phyloP scores from a whole-genome alignment of 1,284 basidiomycete genomes.

The Singerocomus inundabilis region DNA sequence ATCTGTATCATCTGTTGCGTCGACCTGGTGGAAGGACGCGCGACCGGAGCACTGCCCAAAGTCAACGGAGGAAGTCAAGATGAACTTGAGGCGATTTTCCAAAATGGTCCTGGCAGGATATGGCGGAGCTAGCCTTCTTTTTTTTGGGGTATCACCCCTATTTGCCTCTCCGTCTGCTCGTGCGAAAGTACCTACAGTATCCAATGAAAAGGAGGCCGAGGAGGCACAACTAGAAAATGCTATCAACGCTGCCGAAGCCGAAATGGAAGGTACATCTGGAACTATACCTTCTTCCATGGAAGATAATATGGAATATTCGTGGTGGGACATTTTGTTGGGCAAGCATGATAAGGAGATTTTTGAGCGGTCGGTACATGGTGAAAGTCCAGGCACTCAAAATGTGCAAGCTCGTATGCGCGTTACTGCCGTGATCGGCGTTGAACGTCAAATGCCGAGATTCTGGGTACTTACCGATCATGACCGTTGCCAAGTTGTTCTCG shows the following conservation, averaged over 20 bases:
- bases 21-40: conserved; percentile 25
- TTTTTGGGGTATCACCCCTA: conserved; percentile 68
- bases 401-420: conserved; percentile 41
- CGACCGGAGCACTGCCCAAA: conserved; percentile 32
- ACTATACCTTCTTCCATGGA: conserved; percentile 20
- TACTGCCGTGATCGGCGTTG: conserved; percentile 60
- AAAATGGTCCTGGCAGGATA: conserved; percentile 80
- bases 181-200: conserved; percentile 27
- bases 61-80: conserved; percentile 56
- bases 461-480: conserved; percentile 80
- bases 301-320: conserved; percentile 50
- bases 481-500: conserved; percentile 68
- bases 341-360: conserved; percentile 79
- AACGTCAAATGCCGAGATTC: conserved; percentile 73
- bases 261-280: conserved; percentile 49
- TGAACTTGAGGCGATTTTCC: conserved; percentile 67
- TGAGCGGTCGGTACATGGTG: conserved; percentile 49
- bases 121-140: conserved; percentile 72
- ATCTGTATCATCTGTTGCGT: conserved; percentile 33
- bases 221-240: conserved; percentile 61
- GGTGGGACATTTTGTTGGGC: conserved; percentile 78
- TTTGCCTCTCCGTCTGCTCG: conserved; percentile 29
- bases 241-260: conserved; percentile 66
- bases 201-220: conserved; percentile 48
- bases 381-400: conserved; percentile 26